Evolutionary conservation across 2,329 filamentous ascomycete species (phyloP).

Genomic region (Talaromyces sp.): DNA sequence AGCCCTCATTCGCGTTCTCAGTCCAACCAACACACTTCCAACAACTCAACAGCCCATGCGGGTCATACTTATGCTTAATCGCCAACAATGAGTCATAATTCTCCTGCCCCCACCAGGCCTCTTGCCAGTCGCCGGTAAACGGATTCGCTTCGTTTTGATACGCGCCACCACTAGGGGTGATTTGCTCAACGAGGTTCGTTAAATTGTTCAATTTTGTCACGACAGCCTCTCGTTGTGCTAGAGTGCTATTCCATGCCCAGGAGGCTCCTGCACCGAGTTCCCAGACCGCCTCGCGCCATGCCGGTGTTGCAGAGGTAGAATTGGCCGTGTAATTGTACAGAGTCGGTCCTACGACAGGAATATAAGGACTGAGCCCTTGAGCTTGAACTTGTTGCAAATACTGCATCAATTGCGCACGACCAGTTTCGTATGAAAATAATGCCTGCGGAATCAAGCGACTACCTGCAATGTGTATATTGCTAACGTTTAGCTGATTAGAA

Average conservation of each 20-base stretch:
- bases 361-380: neutral
- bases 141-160: constrained; percentile 2
- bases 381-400: neutral
- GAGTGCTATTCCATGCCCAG: constrained; percentile 5
- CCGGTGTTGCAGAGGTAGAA: neutral
- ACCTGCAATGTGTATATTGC: neutral
- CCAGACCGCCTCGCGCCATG: neutral
- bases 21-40: constrained; percentile 1
- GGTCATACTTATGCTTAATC: constrained; percentile 17
- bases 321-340: constrained; percentile 2
- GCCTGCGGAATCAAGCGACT: neutral
- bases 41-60: neutral
- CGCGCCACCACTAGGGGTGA: neutral
- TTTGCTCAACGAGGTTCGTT: neutral
- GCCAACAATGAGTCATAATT: constrained; percentile 13
- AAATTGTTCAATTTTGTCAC: neutral
- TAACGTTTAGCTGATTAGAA: neutral
- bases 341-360: neutral
- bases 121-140: neutral
- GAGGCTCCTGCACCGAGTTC: neutral
- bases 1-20: neutral
- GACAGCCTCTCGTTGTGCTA: neutral
- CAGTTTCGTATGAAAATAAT: neutral
- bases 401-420: neutral
- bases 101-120: constrained; percentile 15